Conservation (phyloP, 2,329 filamentous ascomycete genomes). For the Colletotrichum zoysiae region DNA sequence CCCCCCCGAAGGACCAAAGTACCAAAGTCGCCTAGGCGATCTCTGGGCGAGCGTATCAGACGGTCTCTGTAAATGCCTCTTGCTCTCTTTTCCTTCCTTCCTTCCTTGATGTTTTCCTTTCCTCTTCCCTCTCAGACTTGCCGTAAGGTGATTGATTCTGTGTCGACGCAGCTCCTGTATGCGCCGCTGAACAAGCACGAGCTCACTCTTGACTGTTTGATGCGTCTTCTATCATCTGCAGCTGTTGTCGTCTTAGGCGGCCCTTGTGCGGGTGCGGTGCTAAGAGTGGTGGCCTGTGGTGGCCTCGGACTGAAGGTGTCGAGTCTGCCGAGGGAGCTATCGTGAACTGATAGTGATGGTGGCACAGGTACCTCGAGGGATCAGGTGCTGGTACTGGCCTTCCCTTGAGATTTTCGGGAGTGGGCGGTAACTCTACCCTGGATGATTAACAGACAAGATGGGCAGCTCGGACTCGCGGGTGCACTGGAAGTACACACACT, state of each 20-base stretch:
- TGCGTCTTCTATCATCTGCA: neutral
- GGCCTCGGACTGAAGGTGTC: neutral
- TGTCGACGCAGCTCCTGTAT: neutral
- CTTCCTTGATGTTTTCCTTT: neutral
- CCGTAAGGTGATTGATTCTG: neutral
- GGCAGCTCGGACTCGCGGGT: neutral
- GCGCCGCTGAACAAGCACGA: neutral
- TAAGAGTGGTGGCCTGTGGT: conserved; percentile 1
- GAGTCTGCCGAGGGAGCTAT: neutral
- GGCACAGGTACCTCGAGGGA: neutral
- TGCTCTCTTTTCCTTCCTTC: neutral
- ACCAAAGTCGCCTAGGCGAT: conserved; percentile 27
- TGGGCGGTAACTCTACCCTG: neutral
- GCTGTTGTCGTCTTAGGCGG: neutral
- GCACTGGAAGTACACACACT: neutral
- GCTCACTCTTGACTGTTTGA: no score
- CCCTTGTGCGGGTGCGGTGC: conserved; percentile 2
- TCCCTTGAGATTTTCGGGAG: neutral
- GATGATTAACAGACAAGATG: neutral
- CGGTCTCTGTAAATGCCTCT: conserved; percentile 21
- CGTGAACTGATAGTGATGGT: neutral
- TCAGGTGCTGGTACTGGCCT: neutral
- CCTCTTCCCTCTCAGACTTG: neutral
- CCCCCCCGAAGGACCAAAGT: conserved; percentile 1
- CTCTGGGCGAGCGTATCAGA: conserved; percentile 21